Evolutionary conservation across 148 eudicot genomes (phyloP).

Genomic region (Fallopia convolvulus): DNA sequence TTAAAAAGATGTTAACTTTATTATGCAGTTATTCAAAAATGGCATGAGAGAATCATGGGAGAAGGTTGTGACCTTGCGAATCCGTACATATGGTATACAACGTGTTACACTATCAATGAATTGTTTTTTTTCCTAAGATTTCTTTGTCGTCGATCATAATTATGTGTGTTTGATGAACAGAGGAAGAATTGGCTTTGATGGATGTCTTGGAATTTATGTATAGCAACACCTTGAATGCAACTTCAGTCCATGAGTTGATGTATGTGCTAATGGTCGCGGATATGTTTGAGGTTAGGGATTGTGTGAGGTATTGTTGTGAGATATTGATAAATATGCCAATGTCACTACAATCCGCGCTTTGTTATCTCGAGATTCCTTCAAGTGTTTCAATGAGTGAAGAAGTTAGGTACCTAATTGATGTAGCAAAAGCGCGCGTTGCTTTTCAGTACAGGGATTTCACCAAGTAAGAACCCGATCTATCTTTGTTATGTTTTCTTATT

Average conservation of each 20-base stretch:
- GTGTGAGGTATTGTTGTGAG: constrained; percentile 58
- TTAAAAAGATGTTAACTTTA: not conserved
- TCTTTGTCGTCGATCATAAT: too few species aligned
- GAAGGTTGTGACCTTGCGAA: constrained; percentile 63
- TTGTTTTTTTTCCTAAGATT: too few species aligned
- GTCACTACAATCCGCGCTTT: constrained; percentile 62
- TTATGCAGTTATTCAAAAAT: constrained; percentile 72
- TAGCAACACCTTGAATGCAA: constrained; percentile 47
- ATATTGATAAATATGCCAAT: constrained; percentile 47
- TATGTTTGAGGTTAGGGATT: constrained; percentile 73
- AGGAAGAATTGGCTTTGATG: constrained; percentile 62
- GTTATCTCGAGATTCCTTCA: constrained; percentile 69
- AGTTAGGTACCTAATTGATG: constrained; percentile 67
- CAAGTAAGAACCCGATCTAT: constrained; percentile 38
- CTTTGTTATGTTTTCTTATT: too few species aligned
- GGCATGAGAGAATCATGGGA: constrained; percentile 96
- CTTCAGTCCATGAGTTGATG: constrained; percentile 45
- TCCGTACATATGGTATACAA: constrained; percentile 9
- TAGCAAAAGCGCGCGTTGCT: constrained; percentile 56
- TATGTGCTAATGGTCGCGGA: constrained; percentile 75
- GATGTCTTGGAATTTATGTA: constrained; percentile 71
- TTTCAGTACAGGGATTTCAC: constrained; percentile 55
- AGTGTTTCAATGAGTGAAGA: constrained; percentile 69
- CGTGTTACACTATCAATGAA: too few species aligned
- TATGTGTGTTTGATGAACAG: constrained; percentile 1